These are phyloP conservation scores for Mycosphaerelloides madeirae DNA, from an alignment of 2,329 filamentous ascomycete species.

Conservation along the genomic window DNA sequence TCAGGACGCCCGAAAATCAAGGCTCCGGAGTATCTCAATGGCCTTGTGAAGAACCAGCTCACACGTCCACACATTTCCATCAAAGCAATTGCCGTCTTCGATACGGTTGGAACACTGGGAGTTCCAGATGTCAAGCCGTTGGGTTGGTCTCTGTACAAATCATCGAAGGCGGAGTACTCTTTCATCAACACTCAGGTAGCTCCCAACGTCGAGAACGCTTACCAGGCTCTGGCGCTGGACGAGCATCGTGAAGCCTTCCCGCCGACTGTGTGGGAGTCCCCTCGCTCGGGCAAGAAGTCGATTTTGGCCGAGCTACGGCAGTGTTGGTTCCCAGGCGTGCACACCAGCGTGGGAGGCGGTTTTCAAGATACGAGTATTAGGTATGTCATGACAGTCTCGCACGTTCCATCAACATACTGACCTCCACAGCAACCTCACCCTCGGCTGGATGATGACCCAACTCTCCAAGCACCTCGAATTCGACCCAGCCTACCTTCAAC, in stretches of 20 bases:
- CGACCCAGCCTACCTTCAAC: slow-evolving; percentile 26
- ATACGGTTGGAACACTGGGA: slow-evolving; percentile 42
- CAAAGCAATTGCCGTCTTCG: slow-evolving; percentile 44
- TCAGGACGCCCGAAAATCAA: slow-evolving; percentile 19
- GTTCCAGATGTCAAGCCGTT: slow-evolving; percentile 33
- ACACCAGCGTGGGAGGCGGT: slow-evolving; percentile 50
- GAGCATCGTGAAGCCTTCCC: slow-evolving; percentile 48
- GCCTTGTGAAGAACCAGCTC: slow-evolving; percentile 11
- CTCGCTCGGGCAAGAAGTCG: slow-evolving; percentile 12
- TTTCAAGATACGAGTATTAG: slow-evolving; percentile 30
- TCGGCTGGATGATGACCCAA: slow-evolving; percentile 39
- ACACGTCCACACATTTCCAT: slow-evolving; percentile 9
- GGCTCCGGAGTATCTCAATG: slow-evolving; percentile 22
- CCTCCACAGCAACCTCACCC: slow-evolving; percentile 33
- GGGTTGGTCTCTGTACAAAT: slow-evolving; percentile 24
- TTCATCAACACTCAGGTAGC: slow-evolving; percentile 33
- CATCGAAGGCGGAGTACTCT: slow-evolving; percentile 27
- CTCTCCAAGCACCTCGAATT: slow-evolving; percentile 30
- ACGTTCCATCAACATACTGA: too few relatives aligned
- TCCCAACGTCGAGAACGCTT: slow-evolving; percentile 47
- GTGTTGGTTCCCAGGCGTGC: slow-evolving; percentile 53
- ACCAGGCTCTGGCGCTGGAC: slow-evolving; percentile 53
- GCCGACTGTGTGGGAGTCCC: slow-evolving; percentile 50
- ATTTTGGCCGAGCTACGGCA: slow-evolving; percentile 40
- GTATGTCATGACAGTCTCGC: too few relatives aligned